These are phyloP conservation scores for Trametes pubescens DNA, from an alignment of 1,284 basidiomycete genomes.

Conservation along the genomic window DNA sequence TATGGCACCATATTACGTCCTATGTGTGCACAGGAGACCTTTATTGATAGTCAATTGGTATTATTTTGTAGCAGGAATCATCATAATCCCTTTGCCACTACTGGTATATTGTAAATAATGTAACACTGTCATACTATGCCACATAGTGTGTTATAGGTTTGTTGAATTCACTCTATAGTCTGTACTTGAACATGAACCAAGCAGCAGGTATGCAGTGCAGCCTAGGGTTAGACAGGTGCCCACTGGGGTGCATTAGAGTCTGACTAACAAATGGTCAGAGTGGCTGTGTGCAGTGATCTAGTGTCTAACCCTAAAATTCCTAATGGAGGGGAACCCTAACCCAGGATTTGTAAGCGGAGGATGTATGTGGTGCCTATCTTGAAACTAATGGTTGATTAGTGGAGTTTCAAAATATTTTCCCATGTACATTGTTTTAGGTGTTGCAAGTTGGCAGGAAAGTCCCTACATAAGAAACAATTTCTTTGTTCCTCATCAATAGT, in stretches of 20 bases:
- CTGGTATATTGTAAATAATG: too few relatives aligned
- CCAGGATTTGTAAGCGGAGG: background rate
- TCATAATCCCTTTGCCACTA: too few relatives aligned
- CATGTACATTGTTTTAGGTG: background rate
- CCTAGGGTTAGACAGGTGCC: background rate
- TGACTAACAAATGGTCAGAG: background rate
- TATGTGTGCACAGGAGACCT: too few relatives aligned
- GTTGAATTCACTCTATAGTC: too few relatives aligned
- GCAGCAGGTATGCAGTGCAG: background rate
- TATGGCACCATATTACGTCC: too few relatives aligned
- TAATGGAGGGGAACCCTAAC: background rate
- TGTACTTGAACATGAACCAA: too few relatives aligned
- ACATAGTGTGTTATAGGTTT: too few relatives aligned
- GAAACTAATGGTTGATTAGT: background rate
- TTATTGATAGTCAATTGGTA: too few relatives aligned
- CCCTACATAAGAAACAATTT: background rate
- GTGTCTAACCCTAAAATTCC: background rate
- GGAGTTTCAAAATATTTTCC: background rate
- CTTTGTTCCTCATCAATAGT: constrained; percentile 5
- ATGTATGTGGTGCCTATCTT: background rate
- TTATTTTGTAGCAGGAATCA: too few relatives aligned
- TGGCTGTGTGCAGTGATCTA: background rate
- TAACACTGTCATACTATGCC: too few relatives aligned
- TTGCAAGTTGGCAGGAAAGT: background rate
- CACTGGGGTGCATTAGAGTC: background rate